A percentile compares a stretch with the other conserved stretches of the same genome.
These are phyloP conservation scores for Paralagenidium karlingii DNA, from an alignment of 352 stramenopile species.

Conservation along the genomic window DNA sequence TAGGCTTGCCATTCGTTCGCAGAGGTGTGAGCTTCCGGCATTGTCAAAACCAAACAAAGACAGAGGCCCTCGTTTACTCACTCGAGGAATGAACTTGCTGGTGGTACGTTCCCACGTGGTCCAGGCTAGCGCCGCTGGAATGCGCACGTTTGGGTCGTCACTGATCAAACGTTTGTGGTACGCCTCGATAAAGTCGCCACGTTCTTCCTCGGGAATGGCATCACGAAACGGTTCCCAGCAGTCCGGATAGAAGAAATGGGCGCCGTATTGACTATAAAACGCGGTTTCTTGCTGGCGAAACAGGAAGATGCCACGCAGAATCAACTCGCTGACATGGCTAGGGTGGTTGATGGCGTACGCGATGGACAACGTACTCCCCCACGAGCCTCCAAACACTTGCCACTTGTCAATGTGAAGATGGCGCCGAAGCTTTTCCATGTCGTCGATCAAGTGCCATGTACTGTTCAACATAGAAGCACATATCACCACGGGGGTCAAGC, in stretches of 20 bases:
- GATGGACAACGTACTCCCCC: constrained; percentile 89
- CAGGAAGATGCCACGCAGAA: constrained; percentile 89
- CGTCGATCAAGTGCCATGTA: constrained; percentile 86
- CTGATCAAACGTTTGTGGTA: constrained; percentile 84
- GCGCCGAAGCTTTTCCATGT: constrained; percentile 86
- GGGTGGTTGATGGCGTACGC: constrained; percentile 88
- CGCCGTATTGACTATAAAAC: constrained; percentile 84
- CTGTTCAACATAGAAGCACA: constrained; percentile 4
- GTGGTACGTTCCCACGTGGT: constrained; percentile 86
- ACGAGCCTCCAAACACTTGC: constrained; percentile 91
- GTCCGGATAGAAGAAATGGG: constrained; percentile 86
- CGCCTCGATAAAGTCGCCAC: constrained; percentile 65
- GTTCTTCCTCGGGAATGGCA: constrained; percentile 78
- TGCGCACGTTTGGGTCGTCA: constrained; percentile 69
- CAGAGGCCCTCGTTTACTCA: constrained; percentile 6
- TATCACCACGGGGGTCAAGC: background rate
- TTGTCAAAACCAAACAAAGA: background rate
- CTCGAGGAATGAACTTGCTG: constrained; percentile 66
- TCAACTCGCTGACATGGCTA: constrained; percentile 62
- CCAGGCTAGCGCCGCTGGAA: constrained; percentile 81
- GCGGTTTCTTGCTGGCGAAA: constrained; percentile 86
- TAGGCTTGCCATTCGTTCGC: constrained; percentile 9
- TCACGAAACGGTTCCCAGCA: constrained; percentile 84
- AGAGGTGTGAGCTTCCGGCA: background rate
- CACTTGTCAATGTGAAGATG: constrained; percentile 84